Conservation (phyloP, 345 rosid genomes). For the Dimocarpus longan region DNA sequence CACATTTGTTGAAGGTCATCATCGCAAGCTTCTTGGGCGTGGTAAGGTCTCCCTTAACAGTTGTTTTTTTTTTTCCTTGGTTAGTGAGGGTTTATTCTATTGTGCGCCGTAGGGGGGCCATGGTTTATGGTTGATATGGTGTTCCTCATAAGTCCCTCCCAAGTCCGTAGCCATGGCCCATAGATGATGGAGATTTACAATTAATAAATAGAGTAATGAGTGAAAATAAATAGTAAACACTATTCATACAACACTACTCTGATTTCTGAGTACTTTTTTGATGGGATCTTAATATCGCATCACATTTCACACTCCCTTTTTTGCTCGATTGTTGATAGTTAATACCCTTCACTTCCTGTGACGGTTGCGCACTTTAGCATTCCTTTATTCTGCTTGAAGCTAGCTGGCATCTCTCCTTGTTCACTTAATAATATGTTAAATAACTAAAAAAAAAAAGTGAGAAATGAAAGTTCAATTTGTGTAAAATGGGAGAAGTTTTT, state of each 20-base stretch:
- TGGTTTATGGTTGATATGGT: not conserved
- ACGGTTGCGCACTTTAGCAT: constrained; percentile 13
- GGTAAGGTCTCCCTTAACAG: constrained; percentile 25
- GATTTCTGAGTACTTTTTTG: constrained; percentile 12
- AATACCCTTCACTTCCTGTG: constrained; percentile 14
- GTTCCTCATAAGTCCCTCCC: not conserved
- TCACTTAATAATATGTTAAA: not conserved
- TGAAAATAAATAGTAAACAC: not conserved
- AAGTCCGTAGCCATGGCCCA: not conserved
- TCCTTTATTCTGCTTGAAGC: not conserved
- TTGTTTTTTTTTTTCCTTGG: not conserved
- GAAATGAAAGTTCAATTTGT: not conserved
- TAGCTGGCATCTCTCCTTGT: not conserved
- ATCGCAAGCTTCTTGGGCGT: constrained; percentile 58
- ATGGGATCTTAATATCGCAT: constrained; percentile 32
- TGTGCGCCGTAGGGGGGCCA: constrained; percentile 33
- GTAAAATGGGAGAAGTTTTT: not conserved
- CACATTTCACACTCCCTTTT: constrained; percentile 2
- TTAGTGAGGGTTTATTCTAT: constrained; percentile 23
- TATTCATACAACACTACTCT: not conserved
- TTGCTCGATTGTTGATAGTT: not conserved
- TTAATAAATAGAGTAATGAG: not conserved
- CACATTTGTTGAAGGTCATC: constrained; percentile 24
- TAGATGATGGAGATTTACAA: not conserved
- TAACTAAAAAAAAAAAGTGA: not conserved